Evolutionary conservation across 2,329 filamentous ascomycete species (phyloP).

Genomic region (Ceratocystis alfenasii): DNA sequence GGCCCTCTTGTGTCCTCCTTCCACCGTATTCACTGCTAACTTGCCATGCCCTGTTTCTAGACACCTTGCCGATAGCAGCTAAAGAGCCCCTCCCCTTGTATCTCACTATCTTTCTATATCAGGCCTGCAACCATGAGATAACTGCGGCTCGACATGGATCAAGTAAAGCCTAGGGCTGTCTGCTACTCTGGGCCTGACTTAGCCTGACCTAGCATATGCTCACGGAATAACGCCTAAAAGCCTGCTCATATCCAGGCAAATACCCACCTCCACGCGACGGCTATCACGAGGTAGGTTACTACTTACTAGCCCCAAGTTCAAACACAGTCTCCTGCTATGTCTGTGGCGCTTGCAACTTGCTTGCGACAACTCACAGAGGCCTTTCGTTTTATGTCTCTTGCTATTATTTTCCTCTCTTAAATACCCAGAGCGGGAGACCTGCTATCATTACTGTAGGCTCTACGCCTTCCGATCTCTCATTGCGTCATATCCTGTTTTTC

Average conservation of each 20-base stretch:
- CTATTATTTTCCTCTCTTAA: neutral
- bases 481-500: neutral
- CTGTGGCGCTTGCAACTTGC: neutral
- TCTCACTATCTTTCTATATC: neutral
- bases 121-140: neutral
- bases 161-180: neutral
- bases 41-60: neutral
- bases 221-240: neutral
- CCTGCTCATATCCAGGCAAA: neutral
- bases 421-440: constrained; percentile 5
- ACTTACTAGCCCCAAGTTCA: neutral
- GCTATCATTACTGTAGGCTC: neutral
- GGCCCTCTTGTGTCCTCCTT: neutral
- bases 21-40: neutral
- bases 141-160: neutral
- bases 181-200: neutral
- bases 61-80: constrained; percentile 20
- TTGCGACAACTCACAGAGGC: neutral
- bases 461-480: neutral
- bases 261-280: neutral
- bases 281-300: neutral
- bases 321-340: neutral
- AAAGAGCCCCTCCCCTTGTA: neutral
- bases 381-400: constrained; percentile 5
- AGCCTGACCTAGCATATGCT: no score